Evolutionary conservation across 164 flowering plant genomes (phyloP), one percentile per base, ranked within the genome.

Genomic region (Kingdonia uniflora): DNA sequence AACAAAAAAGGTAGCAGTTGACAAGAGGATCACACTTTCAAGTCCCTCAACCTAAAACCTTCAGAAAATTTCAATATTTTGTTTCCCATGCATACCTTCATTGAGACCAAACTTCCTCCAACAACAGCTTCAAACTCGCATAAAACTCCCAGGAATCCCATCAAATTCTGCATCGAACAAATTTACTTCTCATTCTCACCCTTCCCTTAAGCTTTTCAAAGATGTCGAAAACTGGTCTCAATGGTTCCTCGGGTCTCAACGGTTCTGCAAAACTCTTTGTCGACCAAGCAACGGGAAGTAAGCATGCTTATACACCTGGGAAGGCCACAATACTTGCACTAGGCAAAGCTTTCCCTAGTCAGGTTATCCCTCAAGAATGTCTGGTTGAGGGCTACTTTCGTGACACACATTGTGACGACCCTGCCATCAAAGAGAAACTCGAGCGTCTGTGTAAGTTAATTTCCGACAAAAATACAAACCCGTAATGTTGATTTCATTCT

Each of bases 331-430:
- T 80, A 5, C 68, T 82, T 11, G 89, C 85, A 2, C 25, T 80
- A 1, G 85, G 85, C 51, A 78, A 82, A 69, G 85, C 89, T 35
- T 80, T 82, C 47, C 85, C 85, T 1, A 56, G 54, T 52, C 85
- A 82, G 42, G 57, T 80, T 41, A 49, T 80, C 26, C 81, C 77
- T 8, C 89, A 82, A 51, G 85, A 80, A 6, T 58, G 60, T 62
- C 54, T 82, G 55, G 88, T 80, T 13, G 85, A 82, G 44, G 88
- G 80, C 52, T 82, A 70, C 57, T 47, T 71, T 33, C 75, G 83
- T 1, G 80, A 80, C 63, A 80, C 88, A 7, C 72, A 80, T 10
- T 82, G 85, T n/a, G 61, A 63, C 0, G 88, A 82, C 58, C 14
- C 42, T 2, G 74, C 65, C 40, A 74, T 80, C 12, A 78, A 74